Evolutionary conservation across 371 early-diverging fungal species (phyloP), one percentile per base, ranked within the genome.

Genomic region (Mortierella polycephala): DNA sequence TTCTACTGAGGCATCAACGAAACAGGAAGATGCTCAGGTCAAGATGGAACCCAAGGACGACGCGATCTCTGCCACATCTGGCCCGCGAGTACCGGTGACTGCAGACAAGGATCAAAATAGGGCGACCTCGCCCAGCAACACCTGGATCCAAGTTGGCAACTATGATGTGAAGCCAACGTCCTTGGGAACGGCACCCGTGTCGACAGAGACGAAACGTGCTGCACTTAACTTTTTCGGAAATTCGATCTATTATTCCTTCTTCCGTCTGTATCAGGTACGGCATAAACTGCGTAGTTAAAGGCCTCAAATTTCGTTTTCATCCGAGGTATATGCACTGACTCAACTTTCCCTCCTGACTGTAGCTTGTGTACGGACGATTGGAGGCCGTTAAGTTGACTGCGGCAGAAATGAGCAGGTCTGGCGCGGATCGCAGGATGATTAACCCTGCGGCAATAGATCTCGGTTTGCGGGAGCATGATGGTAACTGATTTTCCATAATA

Each of bases 401-500:
- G n/a, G 74, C 83, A 10, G 85, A 91, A 51, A 82, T 90, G 70
- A 84, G 87, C 47, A 82, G 82, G 20, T 75, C 87, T 65, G 88
- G 88, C 10, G 84, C 85, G 46, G 84, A 86, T 52, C 85, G 86
- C 66, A 89, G 89, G 62, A 82, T 82, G n/a, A 69, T 85, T 16
- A 94, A 93, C 81, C 86, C 89, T n/a, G 88, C 90, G 2, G 97
- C 99, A 0, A 81, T 85, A 21, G 90, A 93, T 53, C 87, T 99
- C 7, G 97, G 95, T 6, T 75, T 98, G 37, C 89, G 90, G 60
- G 86, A 88, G 20, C 81, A 84, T 12, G 85, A 85, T 12, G 74
- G 72, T 71, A 71, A 63, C 21, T 18, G 40, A 7, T n/a, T 1
- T 6, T 21, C 21, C 0, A 46, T 30, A 12, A 6, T 41, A 6